Conservation (phyloP, 192 early-diverging fungal species). For the Pilaira anomala region DNA sequence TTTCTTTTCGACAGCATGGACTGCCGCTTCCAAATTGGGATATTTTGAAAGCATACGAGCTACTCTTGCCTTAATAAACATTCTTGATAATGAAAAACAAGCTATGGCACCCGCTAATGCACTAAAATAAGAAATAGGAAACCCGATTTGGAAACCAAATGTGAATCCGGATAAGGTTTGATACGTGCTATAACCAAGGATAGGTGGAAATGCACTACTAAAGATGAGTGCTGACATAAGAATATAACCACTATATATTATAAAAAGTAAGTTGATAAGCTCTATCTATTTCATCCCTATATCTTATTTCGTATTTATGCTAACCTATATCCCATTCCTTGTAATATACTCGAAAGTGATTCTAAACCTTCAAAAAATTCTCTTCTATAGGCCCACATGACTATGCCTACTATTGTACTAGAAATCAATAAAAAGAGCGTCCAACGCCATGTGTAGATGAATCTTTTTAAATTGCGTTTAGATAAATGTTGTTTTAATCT, state of each 20-base stretch:
- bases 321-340: constrained; percentile 42
- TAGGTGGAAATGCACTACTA: constrained; percentile 63
- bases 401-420: constrained; percentile 12
- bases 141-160: constrained; percentile 59
- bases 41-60: constrained; percentile 41
- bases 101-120: constrained; percentile 51
- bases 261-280: not conserved
- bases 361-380: constrained; percentile 42
- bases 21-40: constrained; percentile 45
- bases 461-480: no score
- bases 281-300: not conserved
- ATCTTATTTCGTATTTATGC: not conserved
- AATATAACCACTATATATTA: constrained; percentile 37
- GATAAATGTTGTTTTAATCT: no score
- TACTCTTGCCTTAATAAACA: constrained; percentile 46
- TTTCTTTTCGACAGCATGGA: constrained; percentile 57
- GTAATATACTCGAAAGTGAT: constrained; percentile 34
- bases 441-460: no score
- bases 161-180: constrained; percentile 64
- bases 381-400: constrained; percentile 33
- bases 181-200: constrained; percentile 65
- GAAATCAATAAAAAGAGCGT: no score
- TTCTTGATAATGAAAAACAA: constrained; percentile 52
- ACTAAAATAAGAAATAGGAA: constrained; percentile 56
- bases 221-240: constrained; percentile 53